phyloP scores from a whole-genome alignment of 129 eudicot genomes.

The Flaveria bidentis region DNA sequence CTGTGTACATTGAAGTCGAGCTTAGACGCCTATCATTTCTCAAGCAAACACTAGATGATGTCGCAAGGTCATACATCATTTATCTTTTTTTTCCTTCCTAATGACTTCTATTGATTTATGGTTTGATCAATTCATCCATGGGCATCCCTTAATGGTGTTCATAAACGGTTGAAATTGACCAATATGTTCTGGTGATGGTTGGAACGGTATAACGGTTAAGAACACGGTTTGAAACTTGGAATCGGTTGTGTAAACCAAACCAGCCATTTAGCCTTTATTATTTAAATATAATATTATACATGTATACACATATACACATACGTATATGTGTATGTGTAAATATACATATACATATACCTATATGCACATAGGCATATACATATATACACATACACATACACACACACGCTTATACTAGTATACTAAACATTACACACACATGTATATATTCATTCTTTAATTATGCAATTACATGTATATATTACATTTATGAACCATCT shows the following conservation, averaged over 20 bases:
- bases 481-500: too few species aligned
- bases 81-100: not conserved
- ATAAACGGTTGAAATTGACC: not conserved
- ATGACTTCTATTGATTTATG: not conserved
- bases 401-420: too few species aligned
- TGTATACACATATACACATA: not conserved
- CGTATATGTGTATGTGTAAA: not conserved
- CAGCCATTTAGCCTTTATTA: not conserved
- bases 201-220: not conserved
- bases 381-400: too few species aligned
- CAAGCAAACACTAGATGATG: slow-evolving; percentile 46
- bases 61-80: slow-evolving; percentile 53
- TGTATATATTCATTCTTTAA: too few species aligned
- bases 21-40: slow-evolving; percentile 80
- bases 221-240: not conserved
- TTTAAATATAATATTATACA: not conserved
- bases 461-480: too few species aligned
- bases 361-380: not conserved
- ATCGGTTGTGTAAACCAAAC: not conserved
- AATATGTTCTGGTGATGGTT: not conserved
- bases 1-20: slow-evolving; percentile 91
- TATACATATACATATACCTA: too few species aligned
- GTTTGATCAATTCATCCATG: not conserved
- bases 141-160: not conserved
- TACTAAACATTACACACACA: too few species aligned